These are phyloP conservation scores for Priceomyces medius DNA, from an alignment of 805 yeast genomes.

Conservation along the genomic window DNA sequence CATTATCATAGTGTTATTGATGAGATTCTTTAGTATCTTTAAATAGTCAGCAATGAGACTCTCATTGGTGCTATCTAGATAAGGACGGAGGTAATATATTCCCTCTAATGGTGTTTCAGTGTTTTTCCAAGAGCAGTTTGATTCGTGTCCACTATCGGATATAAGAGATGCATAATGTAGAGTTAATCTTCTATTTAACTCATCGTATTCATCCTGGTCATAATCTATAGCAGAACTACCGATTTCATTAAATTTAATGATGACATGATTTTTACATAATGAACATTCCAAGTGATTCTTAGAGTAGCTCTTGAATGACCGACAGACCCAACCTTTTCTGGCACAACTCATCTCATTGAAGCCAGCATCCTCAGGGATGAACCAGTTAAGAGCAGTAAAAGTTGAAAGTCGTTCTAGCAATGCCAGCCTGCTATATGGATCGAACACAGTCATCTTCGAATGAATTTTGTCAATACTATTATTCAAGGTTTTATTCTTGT, in stretches of 20 bases:
- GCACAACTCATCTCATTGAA: constrained; percentile 51
- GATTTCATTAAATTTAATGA: constrained; percentile 26
- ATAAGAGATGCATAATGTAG: constrained; percentile 27
- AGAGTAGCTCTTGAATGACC: constrained; percentile 24
- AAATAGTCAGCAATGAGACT: constrained; percentile 28
- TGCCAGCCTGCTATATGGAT: constrained; percentile 36
- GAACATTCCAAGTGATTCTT: constrained; percentile 36
- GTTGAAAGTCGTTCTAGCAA: constrained; percentile 44
- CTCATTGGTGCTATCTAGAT: constrained; percentile 29
- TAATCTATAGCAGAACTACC: constrained; percentile 11
- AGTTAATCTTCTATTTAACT: constrained; percentile 22
- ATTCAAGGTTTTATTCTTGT: constrained; percentile 23
- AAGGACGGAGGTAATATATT: constrained; percentile 35
- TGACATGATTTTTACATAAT: constrained; percentile 28
- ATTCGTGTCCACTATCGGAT: constrained; percentile 24
- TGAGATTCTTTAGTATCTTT: constrained; percentile 23
- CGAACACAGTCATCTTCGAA: constrained; percentile 21
- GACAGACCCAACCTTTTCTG: constrained; percentile 54
- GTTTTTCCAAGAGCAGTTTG: constrained; percentile 37
- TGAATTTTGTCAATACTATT: constrained; percentile 13
- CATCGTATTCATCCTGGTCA: constrained; percentile 22
- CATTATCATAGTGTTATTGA: constrained; percentile 22
- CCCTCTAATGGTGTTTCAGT: constrained; percentile 34
- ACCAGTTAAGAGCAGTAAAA: constrained; percentile 50
- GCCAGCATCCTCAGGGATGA: constrained; percentile 18